phyloP scores from a whole-genome alignment of 139 green algal genomes.

The Zygnema circumcarinatum region DNA sequence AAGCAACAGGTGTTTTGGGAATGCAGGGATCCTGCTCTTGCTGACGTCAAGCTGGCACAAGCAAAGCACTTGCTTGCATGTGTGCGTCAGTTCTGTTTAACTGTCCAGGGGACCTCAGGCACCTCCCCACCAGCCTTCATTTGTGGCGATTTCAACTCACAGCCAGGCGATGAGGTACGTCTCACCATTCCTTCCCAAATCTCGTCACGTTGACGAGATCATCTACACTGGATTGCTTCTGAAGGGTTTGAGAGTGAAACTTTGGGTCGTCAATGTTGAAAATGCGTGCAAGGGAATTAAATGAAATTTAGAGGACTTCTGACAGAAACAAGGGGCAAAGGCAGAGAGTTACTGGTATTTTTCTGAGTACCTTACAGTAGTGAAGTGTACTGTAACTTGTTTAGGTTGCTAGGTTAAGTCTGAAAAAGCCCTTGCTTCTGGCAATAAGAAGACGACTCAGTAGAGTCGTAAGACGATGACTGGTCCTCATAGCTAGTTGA shows the following conservation, averaged over 20 bases:
- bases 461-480: too few species aligned
- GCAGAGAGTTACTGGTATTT: background rate
- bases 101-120: background rate
- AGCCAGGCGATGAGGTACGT: conserved; percentile 27
- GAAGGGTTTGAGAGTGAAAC: too few species aligned
- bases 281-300: too few species aligned
- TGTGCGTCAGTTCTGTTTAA: conserved; percentile 4
- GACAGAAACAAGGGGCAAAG: background rate
- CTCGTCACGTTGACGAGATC: background rate
- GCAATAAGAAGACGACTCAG: too few species aligned
- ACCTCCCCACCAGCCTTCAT: background rate
- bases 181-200: background rate
- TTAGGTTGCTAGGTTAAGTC: too few species aligned
- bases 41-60: conserved; percentile 53
- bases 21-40: conserved; percentile 37
- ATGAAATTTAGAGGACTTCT: background rate
- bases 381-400: too few species aligned
- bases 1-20: too few species aligned
- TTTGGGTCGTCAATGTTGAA: too few species aligned
- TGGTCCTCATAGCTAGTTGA: too few species aligned
- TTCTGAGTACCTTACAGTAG: too few species aligned
- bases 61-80: conserved; percentile 17
- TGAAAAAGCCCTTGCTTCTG: too few species aligned
- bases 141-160: conserved; percentile 46
- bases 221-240: background rate